phyloP scores from a whole-genome alignment of 352 stramenopile species.

The Pythium sp. region DNA sequence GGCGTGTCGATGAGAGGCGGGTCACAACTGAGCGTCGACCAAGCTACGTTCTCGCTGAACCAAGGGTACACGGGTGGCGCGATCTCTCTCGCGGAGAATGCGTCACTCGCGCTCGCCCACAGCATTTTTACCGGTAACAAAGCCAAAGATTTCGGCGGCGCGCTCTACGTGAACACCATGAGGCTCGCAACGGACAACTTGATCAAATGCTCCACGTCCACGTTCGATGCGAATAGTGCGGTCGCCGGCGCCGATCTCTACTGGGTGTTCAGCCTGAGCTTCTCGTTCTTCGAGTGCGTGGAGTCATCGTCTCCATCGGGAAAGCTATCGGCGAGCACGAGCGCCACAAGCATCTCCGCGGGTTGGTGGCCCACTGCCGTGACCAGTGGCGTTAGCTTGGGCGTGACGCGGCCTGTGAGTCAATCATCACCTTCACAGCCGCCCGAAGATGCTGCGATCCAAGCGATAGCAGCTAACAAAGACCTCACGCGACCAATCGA shows the following conservation, averaged over 20 bases:
- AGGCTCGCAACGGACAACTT: slow-evolving; percentile 6
- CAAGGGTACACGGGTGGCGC: slow-evolving; percentile 46
- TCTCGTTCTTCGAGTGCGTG: slow-evolving; percentile 31
- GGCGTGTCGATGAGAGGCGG: slow-evolving; percentile 32
- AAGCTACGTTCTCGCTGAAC: slow-evolving; percentile 30
- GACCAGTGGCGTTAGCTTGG: slow-evolving; percentile 58
- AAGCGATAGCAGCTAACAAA: not conserved
- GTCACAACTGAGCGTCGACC: slow-evolving; percentile 18
- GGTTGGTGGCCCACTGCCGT: slow-evolving; percentile 64
- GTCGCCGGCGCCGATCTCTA: slow-evolving; percentile 47
- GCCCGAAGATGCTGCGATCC: not conserved
- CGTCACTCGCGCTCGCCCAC: slow-evolving; percentile 21
- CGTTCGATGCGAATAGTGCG: slow-evolving; percentile 40
- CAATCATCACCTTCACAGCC: not conserved
- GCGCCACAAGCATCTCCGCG: slow-evolving; percentile 31
- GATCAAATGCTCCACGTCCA: slow-evolving; percentile 12
- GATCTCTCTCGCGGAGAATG: slow-evolving; percentile 39
- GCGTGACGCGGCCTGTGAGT: slow-evolving; percentile 16
- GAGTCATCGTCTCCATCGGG: slow-evolving; percentile 18
- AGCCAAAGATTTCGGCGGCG: slow-evolving; percentile 51
- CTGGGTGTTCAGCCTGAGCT: slow-evolving; percentile 52
- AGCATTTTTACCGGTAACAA: slow-evolving; percentile 38
- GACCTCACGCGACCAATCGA: slow-evolving; percentile 6
- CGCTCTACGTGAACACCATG: slow-evolving; percentile 46
- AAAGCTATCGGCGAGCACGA: slow-evolving; percentile 29